Base-by-base conservation (phyloP, 768 basidiomycete species). In the Mycena filopes region DNA sequence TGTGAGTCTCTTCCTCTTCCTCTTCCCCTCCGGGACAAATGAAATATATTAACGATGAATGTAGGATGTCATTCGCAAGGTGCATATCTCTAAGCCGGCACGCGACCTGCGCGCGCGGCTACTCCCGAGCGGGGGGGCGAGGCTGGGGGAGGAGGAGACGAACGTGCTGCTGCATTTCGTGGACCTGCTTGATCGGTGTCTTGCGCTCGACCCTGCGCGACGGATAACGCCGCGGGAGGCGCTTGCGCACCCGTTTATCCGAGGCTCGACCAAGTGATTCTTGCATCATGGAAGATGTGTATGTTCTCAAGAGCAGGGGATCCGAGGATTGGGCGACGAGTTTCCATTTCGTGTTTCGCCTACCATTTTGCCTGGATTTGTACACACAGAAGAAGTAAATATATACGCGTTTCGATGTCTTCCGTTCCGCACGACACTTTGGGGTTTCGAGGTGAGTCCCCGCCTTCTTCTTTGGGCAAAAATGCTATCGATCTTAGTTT, bases 211-310 rank as follows among this genome's bases (percentile, higher is more conserved):
- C 74, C 93, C 96, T 2, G 83, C 87, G 43, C 88, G 94, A 75
- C 81, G 97, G 72, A 87, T 98, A 33, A 89, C 89, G n/a, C 96
- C 96, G 2, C 89, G 91, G 72, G 97, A 98, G 73, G 96, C 94
- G 5, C 83, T 98, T 42, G 77, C 84, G 11, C 96, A 98, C 78
- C 88, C 94, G 0, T 98, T 97, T 78, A 88, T 98, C 60, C 83
- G 92, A 55, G 86, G 87, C 58, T 84, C 69, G 74, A 65, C 68
- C 5, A 63, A 69, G 47, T 68, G 62, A 64, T 23, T 18, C 11
- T 12, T n/a, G n/a, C n/a, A n/a, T n/a, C n/a, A n/a, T n/a, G n/a
- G n/a, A n/a, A n/a, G 5, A 26, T 23, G 20, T 28, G 15, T 16
- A 8, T 5, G n/a, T n/a, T n/a, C 25, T 40, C 18, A 55, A 36